These are phyloP conservation scores for Helicocarpus griseus DNA, from an alignment of 2,329 filamentous ascomycete species.

Conservation along the genomic window DNA sequence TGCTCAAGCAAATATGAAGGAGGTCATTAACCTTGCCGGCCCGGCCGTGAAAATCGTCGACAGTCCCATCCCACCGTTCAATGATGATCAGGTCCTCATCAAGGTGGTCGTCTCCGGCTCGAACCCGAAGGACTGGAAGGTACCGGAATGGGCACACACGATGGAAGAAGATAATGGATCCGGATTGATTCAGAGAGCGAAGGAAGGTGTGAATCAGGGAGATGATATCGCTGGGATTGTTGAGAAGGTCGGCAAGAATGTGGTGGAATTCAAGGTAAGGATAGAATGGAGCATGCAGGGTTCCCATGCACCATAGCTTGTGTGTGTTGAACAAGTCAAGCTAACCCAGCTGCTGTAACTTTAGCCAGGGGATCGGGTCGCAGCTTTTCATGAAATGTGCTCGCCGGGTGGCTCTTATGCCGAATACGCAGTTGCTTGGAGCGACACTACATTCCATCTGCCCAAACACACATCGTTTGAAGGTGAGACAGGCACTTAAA, in stretches of 20 bases:
- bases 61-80: conserved; percentile 31
- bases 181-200: conserved; percentile 11
- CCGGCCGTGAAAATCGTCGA: conserved; percentile 31
- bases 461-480: conserved; percentile 43
- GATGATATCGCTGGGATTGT: conserved; percentile 46
- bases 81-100: conserved; percentile 29
- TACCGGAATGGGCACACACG: conserved; percentile 1
- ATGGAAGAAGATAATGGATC: neutral
- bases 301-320: neutral
- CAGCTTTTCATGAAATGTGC: conserved; percentile 39
- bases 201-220: conserved; percentile 23
- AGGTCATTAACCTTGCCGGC: conserved; percentile 11
- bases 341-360: neutral
- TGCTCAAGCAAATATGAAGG: neutral
- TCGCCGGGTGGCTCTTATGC: conserved; percentile 44
- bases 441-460: conserved; percentile 47
- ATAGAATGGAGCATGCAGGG: conserved; percentile 8
- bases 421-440: conserved; percentile 47
- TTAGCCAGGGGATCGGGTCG: conserved; percentile 46
- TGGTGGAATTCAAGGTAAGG: conserved; percentile 40
- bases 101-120: conserved; percentile 32
- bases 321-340: neutral
- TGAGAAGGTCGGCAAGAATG: conserved; percentile 41
- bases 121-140: conserved; percentile 43
- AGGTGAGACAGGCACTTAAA: conserved; percentile 23